Evolutionary conservation across 2,329 filamentous ascomycete species (phyloP).

Genomic region (Harringtonia lauricola): DNA sequence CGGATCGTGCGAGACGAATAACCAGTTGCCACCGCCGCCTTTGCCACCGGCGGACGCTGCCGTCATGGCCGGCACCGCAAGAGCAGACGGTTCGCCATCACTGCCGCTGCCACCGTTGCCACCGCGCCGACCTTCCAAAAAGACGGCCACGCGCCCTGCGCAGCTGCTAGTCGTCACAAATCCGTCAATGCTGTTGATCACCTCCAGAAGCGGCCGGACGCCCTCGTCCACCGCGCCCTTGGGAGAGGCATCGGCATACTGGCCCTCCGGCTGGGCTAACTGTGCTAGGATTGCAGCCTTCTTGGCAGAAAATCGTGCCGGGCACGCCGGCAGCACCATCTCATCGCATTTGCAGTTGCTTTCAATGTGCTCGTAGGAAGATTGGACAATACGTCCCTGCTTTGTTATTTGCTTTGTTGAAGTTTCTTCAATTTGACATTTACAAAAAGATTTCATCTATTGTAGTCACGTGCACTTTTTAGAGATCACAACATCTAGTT

Average conservation of each 20-base stretch:
- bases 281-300: conserved; percentile 65
- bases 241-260: conserved; percentile 76
- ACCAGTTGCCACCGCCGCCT: conserved; percentile 71
- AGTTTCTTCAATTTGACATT: too few species aligned
- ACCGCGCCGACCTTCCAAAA: conserved; percentile 64
- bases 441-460: too few species aligned
- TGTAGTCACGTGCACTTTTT: too few species aligned
- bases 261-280: conserved; percentile 54
- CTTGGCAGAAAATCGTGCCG: conserved; percentile 24
- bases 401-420: too few species aligned
- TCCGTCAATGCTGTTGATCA: conserved; percentile 64
- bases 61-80: neutral
- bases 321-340: conserved; percentile 8
- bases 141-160: conserved; percentile 77
- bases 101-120: conserved; percentile 9
- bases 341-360: neutral
- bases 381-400: too few species aligned
- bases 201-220: conserved; percentile 64
- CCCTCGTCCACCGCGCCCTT: conserved; percentile 78
- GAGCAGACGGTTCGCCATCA: neutral
- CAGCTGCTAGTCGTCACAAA: conserved; percentile 91
- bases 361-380: too few species aligned
- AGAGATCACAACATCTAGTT: too few species aligned
- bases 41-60: conserved; percentile 67
- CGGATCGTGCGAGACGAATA: conserved; percentile 79